phyloP scores from a whole-genome alignment of 257 asterid genomes.

The Phtheirospermum japonicum region DNA sequence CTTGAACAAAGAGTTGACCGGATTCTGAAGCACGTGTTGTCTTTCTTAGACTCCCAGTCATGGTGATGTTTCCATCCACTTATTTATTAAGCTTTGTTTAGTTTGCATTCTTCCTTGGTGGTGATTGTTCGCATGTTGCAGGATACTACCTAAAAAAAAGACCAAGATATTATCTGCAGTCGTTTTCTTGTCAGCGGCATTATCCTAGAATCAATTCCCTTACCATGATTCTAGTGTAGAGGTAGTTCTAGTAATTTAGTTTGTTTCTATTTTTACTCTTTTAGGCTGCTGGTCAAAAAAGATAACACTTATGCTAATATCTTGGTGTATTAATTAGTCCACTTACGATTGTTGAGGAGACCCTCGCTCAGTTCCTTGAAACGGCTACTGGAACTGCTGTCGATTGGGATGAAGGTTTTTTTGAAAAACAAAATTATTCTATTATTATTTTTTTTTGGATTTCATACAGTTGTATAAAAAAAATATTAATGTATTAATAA shows the following conservation, averaged over 20 bases:
- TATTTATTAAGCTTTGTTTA: constrained; percentile 20
- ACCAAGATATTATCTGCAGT: constrained; percentile 52
- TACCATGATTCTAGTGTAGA: constrained; percentile 36
- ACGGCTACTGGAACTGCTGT: constrained; percentile 97
- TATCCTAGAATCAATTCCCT: constrained; percentile 50
- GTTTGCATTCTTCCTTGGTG: constrained; percentile 23
- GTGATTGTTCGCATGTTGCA: constrained; percentile 34
- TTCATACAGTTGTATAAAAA: no score
- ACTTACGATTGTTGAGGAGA: constrained; percentile 79
- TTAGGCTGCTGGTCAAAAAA: no score
- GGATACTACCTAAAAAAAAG: constrained; percentile 62
- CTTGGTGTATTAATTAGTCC: constrained; percentile 48
- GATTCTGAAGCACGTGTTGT: constrained; percentile 44
- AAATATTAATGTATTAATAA: no score
- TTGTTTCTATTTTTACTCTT: neutral
- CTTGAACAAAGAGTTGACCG: constrained; percentile 47
- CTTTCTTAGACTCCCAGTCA: constrained; percentile 60
- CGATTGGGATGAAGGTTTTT: constrained; percentile 84
- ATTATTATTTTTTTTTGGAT: no score
- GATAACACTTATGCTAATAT: no score
- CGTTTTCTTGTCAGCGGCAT: constrained; percentile 48
- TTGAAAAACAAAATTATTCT: no score
- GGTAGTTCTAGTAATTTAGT: constrained; percentile 46
- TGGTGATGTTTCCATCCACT: constrained; percentile 46
- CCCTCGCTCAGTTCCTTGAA: constrained; percentile 83